Evolutionary conservation across 1,284 basidiomycete genomes (phyloP).

Genomic region (Ustilago nuda): DNA sequence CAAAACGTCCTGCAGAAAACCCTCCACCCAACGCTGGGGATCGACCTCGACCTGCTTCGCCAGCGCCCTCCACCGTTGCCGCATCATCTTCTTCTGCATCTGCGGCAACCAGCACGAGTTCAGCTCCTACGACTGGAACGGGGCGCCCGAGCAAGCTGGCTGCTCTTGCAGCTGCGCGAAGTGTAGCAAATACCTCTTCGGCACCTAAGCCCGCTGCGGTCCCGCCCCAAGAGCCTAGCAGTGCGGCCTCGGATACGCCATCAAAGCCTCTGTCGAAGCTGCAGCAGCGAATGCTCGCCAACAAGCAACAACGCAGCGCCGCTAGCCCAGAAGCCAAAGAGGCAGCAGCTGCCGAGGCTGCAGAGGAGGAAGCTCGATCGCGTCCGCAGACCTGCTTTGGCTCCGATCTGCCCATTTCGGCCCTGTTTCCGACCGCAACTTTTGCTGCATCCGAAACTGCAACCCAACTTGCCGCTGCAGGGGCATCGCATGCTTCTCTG

Average conservation of each 20-base stretch:
- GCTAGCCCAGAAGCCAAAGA: slow-evolving; percentile 38
- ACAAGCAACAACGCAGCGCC: slow-evolving; percentile 34
- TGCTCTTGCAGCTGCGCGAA: slow-evolving; percentile 55
- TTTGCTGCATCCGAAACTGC: neutral
- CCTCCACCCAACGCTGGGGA: slow-evolving; percentile 10
- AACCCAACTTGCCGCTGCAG: neutral
- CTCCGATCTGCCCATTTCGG: slow-evolving; percentile 40
- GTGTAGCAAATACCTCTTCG: slow-evolving; percentile 10
- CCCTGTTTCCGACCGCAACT: slow-evolving; percentile 51
- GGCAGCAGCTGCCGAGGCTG: slow-evolving; percentile 35
- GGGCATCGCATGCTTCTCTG: slow-evolving; percentile 5
- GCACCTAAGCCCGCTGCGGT: slow-evolving; percentile 17
- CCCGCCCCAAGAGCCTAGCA: slow-evolving; percentile 19
- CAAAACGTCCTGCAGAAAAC: slow-evolving; percentile 41
- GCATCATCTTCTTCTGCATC: slow-evolving; percentile 9
- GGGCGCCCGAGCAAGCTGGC: slow-evolving; percentile 56
- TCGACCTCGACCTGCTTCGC: slow-evolving; percentile 25
- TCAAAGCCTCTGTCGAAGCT: slow-evolving; percentile 73
- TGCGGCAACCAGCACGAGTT: neutral
- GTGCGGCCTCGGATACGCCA: slow-evolving; percentile 70
- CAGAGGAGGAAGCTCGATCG: slow-evolving; percentile 34
- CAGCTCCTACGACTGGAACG: neutral
- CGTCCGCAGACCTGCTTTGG: slow-evolving; percentile 44
- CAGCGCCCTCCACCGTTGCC: slow-evolving; percentile 12
- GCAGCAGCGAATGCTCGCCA: slow-evolving; percentile 71